Conservation (phyloP, 202 grass and related monocot species). For the Zizania palustris region DNA sequence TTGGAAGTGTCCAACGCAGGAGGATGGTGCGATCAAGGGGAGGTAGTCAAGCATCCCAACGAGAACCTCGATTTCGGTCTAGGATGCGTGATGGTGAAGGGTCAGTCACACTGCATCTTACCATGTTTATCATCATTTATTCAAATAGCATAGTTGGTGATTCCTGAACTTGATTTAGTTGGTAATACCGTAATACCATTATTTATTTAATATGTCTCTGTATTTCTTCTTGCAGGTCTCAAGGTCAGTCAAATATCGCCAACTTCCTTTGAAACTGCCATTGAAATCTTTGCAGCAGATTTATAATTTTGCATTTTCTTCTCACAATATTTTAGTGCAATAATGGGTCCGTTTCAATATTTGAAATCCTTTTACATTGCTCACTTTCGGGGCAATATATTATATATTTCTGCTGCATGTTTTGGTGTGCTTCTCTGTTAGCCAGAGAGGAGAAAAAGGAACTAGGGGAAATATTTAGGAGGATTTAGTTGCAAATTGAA, state of each 20-base stretch:
- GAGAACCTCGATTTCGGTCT: constrained; percentile 68
- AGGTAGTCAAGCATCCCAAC: constrained; percentile 65
- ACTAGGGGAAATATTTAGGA: constrained; percentile 3
- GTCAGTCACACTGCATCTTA: constrained; percentile 52
- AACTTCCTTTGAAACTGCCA: constrained; percentile 34
- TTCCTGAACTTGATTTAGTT: constrained; percentile 21
- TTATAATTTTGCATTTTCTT: constrained; percentile 31
- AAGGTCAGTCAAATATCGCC: constrained; percentile 65
- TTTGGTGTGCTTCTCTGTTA: constrained; percentile 22
- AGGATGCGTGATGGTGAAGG: constrained; percentile 74
- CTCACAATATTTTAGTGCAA: constrained; percentile 22
- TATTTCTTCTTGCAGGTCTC: constrained; percentile 69
- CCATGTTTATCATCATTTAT: background rate
- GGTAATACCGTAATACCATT: background rate
- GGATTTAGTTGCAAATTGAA: background rate
- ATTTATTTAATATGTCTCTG: constrained; percentile 21
- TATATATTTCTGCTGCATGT: constrained; percentile 33
- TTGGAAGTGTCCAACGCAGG: constrained; percentile 64
- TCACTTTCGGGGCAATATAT: constrained; percentile 13
- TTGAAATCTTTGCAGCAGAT: constrained; percentile 11
- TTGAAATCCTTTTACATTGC: constrained; percentile 26
- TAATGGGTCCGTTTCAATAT: constrained; percentile 26
- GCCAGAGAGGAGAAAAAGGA: constrained; percentile 7
- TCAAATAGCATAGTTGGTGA: constrained; percentile 1
- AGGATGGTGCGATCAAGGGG: constrained; percentile 64